These are phyloP conservation scores for Plectosphaerella cucumerina DNA, from an alignment of 2,329 filamentous ascomycete species.

Conservation along the genomic window DNA sequence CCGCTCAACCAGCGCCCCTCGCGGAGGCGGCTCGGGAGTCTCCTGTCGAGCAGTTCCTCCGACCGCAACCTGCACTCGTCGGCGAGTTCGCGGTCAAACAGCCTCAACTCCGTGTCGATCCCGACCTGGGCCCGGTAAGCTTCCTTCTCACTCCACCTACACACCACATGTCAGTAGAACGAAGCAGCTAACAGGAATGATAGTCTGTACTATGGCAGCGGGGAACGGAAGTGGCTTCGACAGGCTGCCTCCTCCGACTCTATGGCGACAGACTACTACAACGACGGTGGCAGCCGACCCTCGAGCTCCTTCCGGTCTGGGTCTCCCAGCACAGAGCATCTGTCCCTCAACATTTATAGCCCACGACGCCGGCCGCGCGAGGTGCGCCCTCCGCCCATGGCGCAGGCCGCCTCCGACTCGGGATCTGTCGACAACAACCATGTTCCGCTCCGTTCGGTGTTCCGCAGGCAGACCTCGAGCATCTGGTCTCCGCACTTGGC, in stretches of 20 bases:
- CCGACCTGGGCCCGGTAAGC: constrained; percentile 51
- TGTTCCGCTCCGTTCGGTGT: constrained; percentile 20
- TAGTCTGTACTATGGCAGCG: constrained; percentile 67
- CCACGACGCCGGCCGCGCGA: constrained; percentile 41
- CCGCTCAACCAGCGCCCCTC: constrained; percentile 49
- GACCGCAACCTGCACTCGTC: constrained; percentile 51
- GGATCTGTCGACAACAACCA: constrained; percentile 42
- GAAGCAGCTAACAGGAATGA: constrained; percentile 17
- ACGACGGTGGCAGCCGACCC: constrained; percentile 37
- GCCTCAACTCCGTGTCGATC: constrained; percentile 38
- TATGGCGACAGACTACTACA: constrained; percentile 37
- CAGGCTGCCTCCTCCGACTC: constrained; percentile 38
- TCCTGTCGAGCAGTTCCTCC: constrained; percentile 44
- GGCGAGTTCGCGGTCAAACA: constrained; percentile 42
- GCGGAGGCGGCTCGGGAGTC: constrained; percentile 46
- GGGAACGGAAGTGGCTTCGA: constrained; percentile 49
- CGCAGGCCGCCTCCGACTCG: constrained; percentile 20
- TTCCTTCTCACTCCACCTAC: background rate
- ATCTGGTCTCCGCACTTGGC: constrained; percentile 73
- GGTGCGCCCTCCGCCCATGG: constrained; percentile 15
- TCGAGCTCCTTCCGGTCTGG: constrained; percentile 40
- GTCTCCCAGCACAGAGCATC: constrained; percentile 46
- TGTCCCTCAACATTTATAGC: constrained; percentile 39
- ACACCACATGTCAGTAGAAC: background rate
- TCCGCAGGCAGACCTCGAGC: constrained; percentile 50